Evolutionary conservation across 306 rosid species (phyloP).

Genomic region (Pyrus communis): DNA sequence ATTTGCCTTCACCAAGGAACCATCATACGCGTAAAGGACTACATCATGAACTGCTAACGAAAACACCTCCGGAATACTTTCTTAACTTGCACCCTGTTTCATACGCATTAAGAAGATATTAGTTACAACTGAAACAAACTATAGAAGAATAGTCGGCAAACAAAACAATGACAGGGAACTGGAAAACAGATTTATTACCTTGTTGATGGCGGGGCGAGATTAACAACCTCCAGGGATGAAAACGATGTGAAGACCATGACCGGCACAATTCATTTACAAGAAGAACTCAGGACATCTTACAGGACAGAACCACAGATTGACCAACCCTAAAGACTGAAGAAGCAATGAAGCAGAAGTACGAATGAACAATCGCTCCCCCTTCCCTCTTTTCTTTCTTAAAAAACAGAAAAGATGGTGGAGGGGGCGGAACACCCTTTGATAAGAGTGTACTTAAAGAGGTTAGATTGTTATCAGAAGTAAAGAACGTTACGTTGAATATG

Average conservation of each 20-base stretch:
- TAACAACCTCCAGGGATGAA: slow-evolving; percentile 32
- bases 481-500: slow-evolving; percentile 3
- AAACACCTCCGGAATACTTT: neutral
- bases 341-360: slow-evolving; percentile 23
- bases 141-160: neutral
- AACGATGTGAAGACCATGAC: slow-evolving; percentile 11
- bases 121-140: neutral
- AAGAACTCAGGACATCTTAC: slow-evolving; percentile 5
- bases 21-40: neutral
- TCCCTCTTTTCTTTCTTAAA: slow-evolving; percentile 60
- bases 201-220: slow-evolving; percentile 27
- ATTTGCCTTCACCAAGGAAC: neutral
- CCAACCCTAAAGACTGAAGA: slow-evolving; percentile 22
- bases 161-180: neutral
- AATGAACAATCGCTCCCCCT: slow-evolving; percentile 22
- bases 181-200: slow-evolving; percentile 30
- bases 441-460: slow-evolving; percentile 23
- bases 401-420: slow-evolving; percentile 53
- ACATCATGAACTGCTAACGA: neutral
- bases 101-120: neutral
- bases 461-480: slow-evolving; percentile 17
- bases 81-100: slow-evolving; percentile 38
- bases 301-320: slow-evolving; percentile 17
- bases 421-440: slow-evolving; percentile 24
- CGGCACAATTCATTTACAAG: slow-evolving; percentile 7